phyloP scores from a whole-genome alignment of 2,329 filamentous ascomycete genomes.

The Xylariales sp. region DNA sequence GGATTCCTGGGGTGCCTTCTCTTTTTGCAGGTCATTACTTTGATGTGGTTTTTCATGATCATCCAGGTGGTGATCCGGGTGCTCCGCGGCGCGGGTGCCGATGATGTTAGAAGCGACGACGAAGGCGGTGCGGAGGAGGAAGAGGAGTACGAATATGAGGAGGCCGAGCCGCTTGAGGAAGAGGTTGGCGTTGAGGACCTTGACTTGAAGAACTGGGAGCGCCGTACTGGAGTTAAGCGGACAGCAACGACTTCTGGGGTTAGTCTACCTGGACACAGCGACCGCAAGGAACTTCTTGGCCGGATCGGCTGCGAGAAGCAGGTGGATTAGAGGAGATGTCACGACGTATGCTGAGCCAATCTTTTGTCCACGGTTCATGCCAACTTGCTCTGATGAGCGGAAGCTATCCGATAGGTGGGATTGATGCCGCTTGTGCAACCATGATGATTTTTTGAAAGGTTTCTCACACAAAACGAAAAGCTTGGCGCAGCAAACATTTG shows the following conservation, averaged over 20 bases:
- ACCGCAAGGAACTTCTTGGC: constrained; percentile 76
- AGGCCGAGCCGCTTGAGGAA: constrained; percentile 59
- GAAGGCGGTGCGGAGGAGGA: constrained; percentile 65
- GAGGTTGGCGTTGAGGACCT: constrained; percentile 72
- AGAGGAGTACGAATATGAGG: constrained; percentile 49
- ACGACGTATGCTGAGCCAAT: neutral
- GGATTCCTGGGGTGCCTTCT: constrained; percentile 74
- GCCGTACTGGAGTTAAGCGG: constrained; percentile 51
- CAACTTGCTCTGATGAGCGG: neutral
- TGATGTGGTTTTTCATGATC: constrained; percentile 90
- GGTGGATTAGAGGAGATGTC: constrained; percentile 38
- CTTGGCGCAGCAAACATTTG: constrained; percentile 13
- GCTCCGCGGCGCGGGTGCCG: constrained; percentile 69
- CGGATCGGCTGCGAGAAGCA: constrained; percentile 82
- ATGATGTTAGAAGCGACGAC: constrained; percentile 84
- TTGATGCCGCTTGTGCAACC: constrained; percentile 5
- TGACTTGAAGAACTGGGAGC: constrained; percentile 61
- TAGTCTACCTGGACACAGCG: constrained; percentile 66
- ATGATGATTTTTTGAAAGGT: constrained; percentile 8
- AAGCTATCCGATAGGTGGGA: neutral
- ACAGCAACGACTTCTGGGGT: constrained; percentile 51
- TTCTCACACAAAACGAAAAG: too few species aligned
- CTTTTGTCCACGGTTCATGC: neutral
- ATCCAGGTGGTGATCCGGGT: constrained; percentile 77
- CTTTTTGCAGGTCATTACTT: constrained; percentile 71